Conservation (phyloP, 305 asterid genomes). For the Petunia hybrid region DNA sequence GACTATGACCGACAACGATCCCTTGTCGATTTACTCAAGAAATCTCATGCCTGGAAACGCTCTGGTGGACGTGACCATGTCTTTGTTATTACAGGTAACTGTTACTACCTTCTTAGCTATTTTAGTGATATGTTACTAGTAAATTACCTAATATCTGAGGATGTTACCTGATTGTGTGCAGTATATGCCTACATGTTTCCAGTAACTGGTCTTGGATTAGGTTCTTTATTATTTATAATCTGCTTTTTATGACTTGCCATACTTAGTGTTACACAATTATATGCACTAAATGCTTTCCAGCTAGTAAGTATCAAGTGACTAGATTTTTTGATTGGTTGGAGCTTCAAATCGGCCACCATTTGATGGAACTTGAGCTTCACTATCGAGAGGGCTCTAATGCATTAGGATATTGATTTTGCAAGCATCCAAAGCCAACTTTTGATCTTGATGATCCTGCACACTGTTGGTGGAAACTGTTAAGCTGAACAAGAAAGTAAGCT, state of each 20-base stretch:
- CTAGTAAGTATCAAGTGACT: background rate
- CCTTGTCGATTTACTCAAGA: slow-evolving; percentile 74
- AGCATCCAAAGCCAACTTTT: background rate
- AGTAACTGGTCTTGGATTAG: background rate
- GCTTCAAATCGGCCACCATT: background rate
- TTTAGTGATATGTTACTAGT: background rate
- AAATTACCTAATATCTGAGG: too few species aligned
- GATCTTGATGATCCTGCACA: slow-evolving; percentile 15
- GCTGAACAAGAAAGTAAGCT: background rate
- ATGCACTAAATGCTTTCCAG: background rate
- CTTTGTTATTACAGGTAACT: slow-evolving; percentile 88
- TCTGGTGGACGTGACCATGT: slow-evolving; percentile 97
- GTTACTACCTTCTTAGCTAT: background rate
- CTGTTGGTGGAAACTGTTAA: background rate
- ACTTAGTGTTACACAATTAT: background rate
- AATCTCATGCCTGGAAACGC: slow-evolving; percentile 77
- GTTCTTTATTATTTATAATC: background rate
- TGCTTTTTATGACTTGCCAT: background rate
- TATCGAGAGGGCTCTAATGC: background rate
- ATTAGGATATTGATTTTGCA: background rate
- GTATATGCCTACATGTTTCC: background rate
- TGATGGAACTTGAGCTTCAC: background rate
- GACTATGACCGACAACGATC: slow-evolving; percentile 83
- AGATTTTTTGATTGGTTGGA: slow-evolving; percentile 20
- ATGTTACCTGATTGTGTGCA: background rate